phyloP scores from a whole-genome alignment of 306 rosid genomes.

The Ceratonia siliqua region DNA sequence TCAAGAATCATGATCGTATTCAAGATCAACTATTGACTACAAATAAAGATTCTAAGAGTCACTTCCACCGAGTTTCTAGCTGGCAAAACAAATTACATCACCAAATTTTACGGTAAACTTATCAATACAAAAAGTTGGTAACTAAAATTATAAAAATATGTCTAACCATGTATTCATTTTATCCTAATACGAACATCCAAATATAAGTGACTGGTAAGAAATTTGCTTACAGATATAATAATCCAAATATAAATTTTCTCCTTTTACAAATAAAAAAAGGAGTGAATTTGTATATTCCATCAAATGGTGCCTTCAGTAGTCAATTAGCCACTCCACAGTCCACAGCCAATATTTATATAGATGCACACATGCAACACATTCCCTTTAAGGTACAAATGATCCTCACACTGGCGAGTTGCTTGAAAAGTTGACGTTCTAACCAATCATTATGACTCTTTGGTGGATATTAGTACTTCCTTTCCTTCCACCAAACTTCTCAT shows the following conservation, averaged over 20 bases:
- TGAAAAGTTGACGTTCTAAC: conserved; percentile 2
- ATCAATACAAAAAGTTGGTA: background rate
- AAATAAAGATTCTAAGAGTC: background rate
- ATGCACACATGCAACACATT: background rate
- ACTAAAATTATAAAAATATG: background rate
- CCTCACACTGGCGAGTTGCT: background rate
- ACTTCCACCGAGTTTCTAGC: background rate
- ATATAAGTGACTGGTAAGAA: background rate
- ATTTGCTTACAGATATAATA: background rate
- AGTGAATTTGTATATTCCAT: background rate
- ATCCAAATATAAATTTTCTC: background rate
- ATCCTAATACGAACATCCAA: background rate
- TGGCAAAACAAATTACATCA: background rate
- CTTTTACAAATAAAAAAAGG: background rate
- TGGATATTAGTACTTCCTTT: background rate
- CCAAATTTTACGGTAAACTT: conserved; percentile 1
- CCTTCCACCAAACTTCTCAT: background rate
- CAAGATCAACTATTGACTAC: background rate
- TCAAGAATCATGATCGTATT: background rate
- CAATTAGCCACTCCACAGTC: too few relatives aligned
- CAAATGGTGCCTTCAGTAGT: background rate
- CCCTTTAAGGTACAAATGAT: background rate
- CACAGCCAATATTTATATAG: background rate
- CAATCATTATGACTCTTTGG: background rate
- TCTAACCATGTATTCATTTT: background rate